Evolutionary conservation across 352 stramenopile genomes (phyloP), one percentile per base, ranked within the genome.

Genomic region (Phytopythium montanum): DNA sequence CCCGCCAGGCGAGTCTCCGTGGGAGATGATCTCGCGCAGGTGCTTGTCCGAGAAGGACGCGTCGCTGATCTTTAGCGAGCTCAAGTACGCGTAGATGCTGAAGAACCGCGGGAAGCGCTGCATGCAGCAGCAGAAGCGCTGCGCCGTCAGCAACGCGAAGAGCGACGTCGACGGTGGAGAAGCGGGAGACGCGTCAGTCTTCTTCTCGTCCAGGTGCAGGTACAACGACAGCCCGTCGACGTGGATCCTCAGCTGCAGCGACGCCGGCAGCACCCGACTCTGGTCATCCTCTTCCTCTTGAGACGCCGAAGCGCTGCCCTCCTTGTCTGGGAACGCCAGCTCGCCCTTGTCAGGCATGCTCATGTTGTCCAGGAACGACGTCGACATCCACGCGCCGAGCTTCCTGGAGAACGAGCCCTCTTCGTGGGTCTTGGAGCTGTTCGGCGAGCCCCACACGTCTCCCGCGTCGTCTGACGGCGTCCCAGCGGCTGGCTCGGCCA

Each of bases 231-330:
- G 69, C 7, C 81, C 85, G 52, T 80, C 70, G 5, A 92, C 81
- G 26, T 88, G 78, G 41, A 94, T 59, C n/a, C 85, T 79, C n/a
- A 92, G 56, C 51, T 94, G 85, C 54, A 91, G 80, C 13, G 68
- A 75, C 41, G 84, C 81, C 18, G 68, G 60, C 18, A 69, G 28
- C 33, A 73, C 59, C 36, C 72, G 68, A n/a, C 81, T 63, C 8
- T 56, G 23, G 34, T 73, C 64, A 28, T 76, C 61, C 12, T 59
- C 59, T 2, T n/a, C 29, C 19, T 68, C 64, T n/a, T 59, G 56
- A 21, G 44, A 9, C 25, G 21, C 9, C 46, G 60, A 23, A 25
- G 70, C 61, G 52, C 70, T 56, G 26, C n/a, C n/a, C n/a, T 60
- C 31, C 29, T 61, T 57, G 41, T 66, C 59, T 13, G 25, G 18